Percentiles rank a stretch among this genome's conserved stretches.
These are phyloP conservation scores for Auriscalpium vulgare DNA, from an alignment of 768 basidiomycete genomes.

Conservation along the genomic window DNA sequence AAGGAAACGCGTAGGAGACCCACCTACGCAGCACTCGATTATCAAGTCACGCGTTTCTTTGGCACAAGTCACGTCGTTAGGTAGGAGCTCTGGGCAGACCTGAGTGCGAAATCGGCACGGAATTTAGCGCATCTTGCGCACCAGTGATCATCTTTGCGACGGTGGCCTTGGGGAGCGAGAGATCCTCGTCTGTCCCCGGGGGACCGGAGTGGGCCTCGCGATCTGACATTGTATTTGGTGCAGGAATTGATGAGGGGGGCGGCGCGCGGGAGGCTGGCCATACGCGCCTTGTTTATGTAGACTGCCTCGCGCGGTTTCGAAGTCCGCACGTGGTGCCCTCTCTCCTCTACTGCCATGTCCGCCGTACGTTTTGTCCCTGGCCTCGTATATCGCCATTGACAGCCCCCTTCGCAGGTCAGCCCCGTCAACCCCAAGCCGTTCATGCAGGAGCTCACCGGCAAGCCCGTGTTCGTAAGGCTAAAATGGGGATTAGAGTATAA, in stretches of 20 bases:
- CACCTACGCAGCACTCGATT: conserved; percentile 99
- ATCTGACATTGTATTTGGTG: conserved; percentile 69
- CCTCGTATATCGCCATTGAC: background rate
- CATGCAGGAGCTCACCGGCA: conserved; percentile 96
- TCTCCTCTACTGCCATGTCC: conserved; percentile 50
- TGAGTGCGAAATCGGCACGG: conserved; percentile 6
- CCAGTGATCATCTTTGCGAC: conserved; percentile 96
- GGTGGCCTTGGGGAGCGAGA: conserved; percentile 93
- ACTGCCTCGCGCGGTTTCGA: conserved; percentile 23
- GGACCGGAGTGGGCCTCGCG: conserved; percentile 66
- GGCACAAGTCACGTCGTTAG: conserved; percentile 78
- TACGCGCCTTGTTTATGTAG: conserved; percentile 13
- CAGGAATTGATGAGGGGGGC: conserved; percentile 5
- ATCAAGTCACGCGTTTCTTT: conserved; percentile 97
- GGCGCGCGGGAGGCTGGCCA: conserved; percentile 11
- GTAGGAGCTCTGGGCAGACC: conserved; percentile 65
- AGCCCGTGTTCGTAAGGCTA: conserved; percentile 88
- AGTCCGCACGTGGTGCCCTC: conserved; percentile 30
- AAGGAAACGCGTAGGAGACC: conserved; percentile 30
- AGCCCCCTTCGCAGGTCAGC: conserved; percentile 44
- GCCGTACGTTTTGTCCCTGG: conserved; percentile 35
- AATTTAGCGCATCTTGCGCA: conserved; percentile 24
- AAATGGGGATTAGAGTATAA: conserved; percentile 99
- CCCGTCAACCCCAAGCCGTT: conserved; percentile 99
- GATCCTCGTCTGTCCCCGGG: conserved; percentile 78